Evolutionary conservation across 768 basidiomycete species (phyloP).

Genomic region (Podaxis rugospora): DNA sequence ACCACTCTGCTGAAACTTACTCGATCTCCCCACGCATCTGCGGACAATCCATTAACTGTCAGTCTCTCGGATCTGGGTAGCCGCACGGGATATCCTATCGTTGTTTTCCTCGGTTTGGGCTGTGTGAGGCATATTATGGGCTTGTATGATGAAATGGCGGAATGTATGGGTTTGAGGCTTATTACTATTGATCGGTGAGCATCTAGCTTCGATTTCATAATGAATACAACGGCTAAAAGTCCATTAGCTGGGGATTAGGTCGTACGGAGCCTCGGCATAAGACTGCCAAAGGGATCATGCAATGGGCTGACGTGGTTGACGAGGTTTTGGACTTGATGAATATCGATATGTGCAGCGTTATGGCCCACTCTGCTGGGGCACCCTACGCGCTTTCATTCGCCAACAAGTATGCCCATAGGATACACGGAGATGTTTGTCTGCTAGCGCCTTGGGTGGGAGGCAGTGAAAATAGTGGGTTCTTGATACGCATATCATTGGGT

Average conservation of each 20-base stretch:
- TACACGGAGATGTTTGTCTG: conserved; percentile 81
- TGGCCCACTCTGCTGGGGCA: conserved; percentile 95
- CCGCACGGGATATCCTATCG: conserved; percentile 78
- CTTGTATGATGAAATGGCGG: conserved; percentile 94
- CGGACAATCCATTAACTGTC: conserved; percentile 70
- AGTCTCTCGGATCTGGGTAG: conserved; percentile 93
- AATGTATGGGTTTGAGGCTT: conserved; percentile 76
- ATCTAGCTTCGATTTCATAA: not conserved
- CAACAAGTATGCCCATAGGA: conserved; percentile 65
- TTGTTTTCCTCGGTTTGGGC: conserved; percentile 91
- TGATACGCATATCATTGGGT: not conserved
- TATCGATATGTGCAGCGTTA: conserved; percentile 77
- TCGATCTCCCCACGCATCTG: conserved; percentile 74
- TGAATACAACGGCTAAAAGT: conserved; percentile 13
- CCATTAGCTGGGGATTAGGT: conserved; percentile 84
- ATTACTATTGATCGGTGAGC: conserved; percentile 90
- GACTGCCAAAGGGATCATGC: conserved; percentile 73
- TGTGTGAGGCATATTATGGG: conserved; percentile 95
- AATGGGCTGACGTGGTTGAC: conserved; percentile 89
- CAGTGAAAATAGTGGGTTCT: conserved; percentile 73
- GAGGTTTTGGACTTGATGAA: conserved; percentile 82
- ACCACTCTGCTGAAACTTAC: conserved; percentile 80
- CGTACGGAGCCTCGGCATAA: conserved; percentile 70
- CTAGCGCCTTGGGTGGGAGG: conserved; percentile 97
- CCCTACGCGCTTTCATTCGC: conserved; percentile 92